Conservation (phyloP, 2,329 filamentous ascomycete species). For the Nakataea oryzae region DNA sequence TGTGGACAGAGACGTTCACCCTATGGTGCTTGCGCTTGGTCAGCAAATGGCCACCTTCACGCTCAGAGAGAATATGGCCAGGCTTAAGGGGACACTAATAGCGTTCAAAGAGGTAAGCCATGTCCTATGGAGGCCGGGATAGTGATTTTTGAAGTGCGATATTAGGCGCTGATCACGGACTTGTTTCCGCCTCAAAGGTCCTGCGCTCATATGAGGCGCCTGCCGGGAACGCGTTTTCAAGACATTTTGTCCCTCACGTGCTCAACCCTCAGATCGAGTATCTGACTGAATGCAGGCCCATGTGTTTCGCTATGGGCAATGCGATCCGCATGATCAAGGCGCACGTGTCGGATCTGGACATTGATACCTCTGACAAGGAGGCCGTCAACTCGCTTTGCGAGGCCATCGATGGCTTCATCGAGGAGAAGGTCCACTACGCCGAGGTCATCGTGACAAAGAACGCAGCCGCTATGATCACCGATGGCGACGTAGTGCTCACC, state of each 20-base stretch:
- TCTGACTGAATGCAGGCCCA: conserved; percentile 83
- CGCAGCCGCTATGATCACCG: conserved; percentile 63
- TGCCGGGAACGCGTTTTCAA: conserved; percentile 69
- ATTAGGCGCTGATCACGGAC: conserved; percentile 6
- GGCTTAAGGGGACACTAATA: conserved; percentile 77
- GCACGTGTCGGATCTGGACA: conserved; percentile 81
- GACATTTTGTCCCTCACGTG: conserved; percentile 84
- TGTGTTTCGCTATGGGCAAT: conserved; percentile 95
- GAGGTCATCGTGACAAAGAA: conserved; percentile 75
- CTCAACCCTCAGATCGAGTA: conserved; percentile 95
- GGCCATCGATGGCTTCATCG: conserved; percentile 81
- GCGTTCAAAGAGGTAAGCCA: conserved; percentile 70
- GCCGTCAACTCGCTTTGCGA: conserved; percentile 72
- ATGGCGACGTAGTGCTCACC: conserved; percentile 75
- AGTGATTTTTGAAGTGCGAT: neutral
- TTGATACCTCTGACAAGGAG: conserved; percentile 68
- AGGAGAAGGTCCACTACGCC: conserved; percentile 79
- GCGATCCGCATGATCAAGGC: conserved; percentile 92
- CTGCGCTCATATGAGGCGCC: conserved; percentile 91
- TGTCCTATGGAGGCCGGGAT: neutral
- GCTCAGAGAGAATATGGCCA: conserved; percentile 79
- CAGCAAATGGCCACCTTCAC: conserved; percentile 85
- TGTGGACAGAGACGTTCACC: conserved; percentile 72
- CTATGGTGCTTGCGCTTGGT: conserved; percentile 72
- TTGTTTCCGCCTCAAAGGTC: conserved; percentile 47